Conservation (phyloP, 2,329 filamentous ascomycete species). For the Diaporthe nobilis region DNA sequence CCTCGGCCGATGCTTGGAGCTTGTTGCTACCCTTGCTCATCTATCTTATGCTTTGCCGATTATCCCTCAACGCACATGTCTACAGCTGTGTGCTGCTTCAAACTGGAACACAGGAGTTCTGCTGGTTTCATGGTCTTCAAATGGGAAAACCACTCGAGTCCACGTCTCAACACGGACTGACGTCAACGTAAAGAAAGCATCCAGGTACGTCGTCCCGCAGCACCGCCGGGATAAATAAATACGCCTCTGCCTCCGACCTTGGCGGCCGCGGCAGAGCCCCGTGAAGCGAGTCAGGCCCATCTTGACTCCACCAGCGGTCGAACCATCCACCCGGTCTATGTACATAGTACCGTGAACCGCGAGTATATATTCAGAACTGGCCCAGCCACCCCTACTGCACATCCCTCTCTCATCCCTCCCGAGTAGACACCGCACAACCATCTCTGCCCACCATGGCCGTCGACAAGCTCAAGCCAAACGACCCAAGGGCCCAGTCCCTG, state of each 20-base stretch:
- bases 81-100: not conserved
- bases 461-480: conserved; percentile 76
- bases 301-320: conserved; percentile 19
- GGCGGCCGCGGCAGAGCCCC: conserved; percentile 25
- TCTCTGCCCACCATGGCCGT: conserved; percentile 55
- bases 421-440: not conserved
- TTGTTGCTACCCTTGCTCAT: not conserved
- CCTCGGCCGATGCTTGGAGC: conserved; percentile 21
- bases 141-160: not conserved
- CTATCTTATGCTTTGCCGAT: not conserved
- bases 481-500: conserved; percentile 76
- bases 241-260: not conserved
- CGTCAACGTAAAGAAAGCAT: not conserved
- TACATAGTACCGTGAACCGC: not conserved
- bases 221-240: not conserved
- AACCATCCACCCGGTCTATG: conserved; percentile 4
- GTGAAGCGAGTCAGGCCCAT: conserved; percentile 9
- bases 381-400: not conserved
- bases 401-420: not conserved
- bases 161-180: not conserved
- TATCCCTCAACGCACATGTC: not conserved
- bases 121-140: not conserved
- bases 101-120: no score
- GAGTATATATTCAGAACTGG: not conserved
- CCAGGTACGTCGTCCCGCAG: not conserved